Evolutionary conservation across 208 protist genomes (phyloP).

Genomic region (Spongospora subterranea): DNA sequence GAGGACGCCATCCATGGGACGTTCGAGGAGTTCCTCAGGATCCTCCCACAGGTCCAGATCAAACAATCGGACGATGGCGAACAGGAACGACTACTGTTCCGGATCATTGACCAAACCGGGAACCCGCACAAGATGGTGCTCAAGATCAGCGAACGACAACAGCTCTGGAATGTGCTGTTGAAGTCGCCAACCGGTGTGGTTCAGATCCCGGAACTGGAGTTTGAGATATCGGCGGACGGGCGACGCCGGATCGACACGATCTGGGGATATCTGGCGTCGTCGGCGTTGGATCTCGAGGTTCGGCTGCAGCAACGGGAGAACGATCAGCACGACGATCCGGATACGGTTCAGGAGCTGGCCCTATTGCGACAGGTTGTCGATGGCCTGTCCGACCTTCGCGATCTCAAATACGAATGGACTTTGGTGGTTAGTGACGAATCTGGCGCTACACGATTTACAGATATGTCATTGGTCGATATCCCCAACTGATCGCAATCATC

Average conservation of each 20-base stretch:
- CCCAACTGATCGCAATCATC: no score
- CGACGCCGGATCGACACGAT: constrained; percentile 47
- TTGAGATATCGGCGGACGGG: constrained; percentile 8
- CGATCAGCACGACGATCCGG: neutral
- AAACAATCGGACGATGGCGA: neutral
- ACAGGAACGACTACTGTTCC: neutral
- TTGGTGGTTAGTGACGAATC: neutral
- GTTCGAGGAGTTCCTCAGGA: constrained; percentile 29
- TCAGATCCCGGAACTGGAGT: constrained; percentile 2
- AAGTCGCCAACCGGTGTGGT: neutral
- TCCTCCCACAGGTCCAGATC: neutral
- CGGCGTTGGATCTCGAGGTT: constrained; percentile 20
- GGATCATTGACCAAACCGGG: neutral
- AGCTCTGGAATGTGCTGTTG: constrained; percentile 31
- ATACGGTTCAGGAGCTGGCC: neutral
- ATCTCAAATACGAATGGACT: neutral
- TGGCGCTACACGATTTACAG: neutral
- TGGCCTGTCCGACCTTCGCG: neutral
- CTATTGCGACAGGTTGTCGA: constrained; percentile 4
- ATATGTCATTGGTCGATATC: neutral
- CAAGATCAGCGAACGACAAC: neutral
- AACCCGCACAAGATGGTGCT: neutral
- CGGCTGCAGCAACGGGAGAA: neutral
- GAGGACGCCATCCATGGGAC: constrained; percentile 20
- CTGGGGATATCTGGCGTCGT: neutral